Conservation (phyloP, 2,329 filamentous ascomycete genomes). For the Epichloe gansuensis region DNA sequence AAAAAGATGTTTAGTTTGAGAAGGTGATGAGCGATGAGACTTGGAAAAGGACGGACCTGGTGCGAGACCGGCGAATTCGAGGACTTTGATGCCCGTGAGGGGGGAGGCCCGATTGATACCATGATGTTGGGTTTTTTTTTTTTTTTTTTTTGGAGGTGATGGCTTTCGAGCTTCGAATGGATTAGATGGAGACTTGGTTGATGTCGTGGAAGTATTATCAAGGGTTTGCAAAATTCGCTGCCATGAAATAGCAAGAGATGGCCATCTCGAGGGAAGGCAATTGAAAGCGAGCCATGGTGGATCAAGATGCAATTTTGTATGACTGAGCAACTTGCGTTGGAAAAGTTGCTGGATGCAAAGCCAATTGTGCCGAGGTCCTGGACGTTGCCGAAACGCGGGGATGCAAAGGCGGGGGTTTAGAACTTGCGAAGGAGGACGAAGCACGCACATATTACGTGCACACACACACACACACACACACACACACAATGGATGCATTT, state of each 20-base stretch:
- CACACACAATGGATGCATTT: too few relatives aligned
- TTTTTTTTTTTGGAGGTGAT: not conserved
- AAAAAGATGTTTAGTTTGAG: not conserved
- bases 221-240: too few relatives aligned
- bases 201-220: not conserved
- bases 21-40: not conserved
- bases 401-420: not conserved
- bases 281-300: too few relatives aligned
- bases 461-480: too few relatives aligned
- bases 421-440: too few relatives aligned
- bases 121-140: not conserved
- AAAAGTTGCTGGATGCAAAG: too few relatives aligned
- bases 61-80: slow-evolving; percentile 49
- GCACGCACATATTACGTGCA: too few relatives aligned
- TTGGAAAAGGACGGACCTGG: slow-evolving; percentile 33
- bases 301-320: not conserved
- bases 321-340: too few relatives aligned
- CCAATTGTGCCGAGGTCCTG: too few relatives aligned
- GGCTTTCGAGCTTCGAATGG: not conserved
- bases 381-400: not conserved
- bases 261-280: too few relatives aligned
- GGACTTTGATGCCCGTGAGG: slow-evolving; percentile 40
- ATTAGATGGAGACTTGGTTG: not conserved
- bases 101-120: slow-evolving; percentile 12
- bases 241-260: too few relatives aligned